Percentiles rank a stretch among this genome's conserved stretches.
Conservation (phyloP, 1,139 yeast genomes). For the Magnusiomyces suaveolens region DNA sequence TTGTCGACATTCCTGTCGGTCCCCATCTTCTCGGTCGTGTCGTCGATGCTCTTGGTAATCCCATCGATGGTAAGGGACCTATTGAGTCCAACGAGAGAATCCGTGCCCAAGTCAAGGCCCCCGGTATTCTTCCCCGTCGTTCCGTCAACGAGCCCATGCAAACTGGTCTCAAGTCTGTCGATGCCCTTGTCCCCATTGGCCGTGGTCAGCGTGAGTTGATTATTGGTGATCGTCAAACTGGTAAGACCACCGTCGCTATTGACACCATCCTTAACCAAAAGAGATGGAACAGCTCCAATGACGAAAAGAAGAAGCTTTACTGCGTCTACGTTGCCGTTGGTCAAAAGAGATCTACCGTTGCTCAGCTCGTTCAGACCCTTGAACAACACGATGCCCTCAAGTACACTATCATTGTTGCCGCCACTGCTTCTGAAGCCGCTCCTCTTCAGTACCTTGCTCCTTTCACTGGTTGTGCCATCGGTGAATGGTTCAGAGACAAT, state of each 20-base stretch:
- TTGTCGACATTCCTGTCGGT: slow-evolving; percentile 99
- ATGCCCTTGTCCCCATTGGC: slow-evolving; percentile 97
- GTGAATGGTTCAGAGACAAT: slow-evolving; percentile 99
- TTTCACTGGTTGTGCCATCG: slow-evolving; percentile 98
- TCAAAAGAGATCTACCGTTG: slow-evolving; percentile 99
- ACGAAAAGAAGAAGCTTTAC: slow-evolving; percentile 96
- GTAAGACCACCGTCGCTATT: slow-evolving; percentile 98
- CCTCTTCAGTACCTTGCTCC: slow-evolving; percentile 99
- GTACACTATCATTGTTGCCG: slow-evolving; percentile 97
- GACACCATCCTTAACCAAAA: slow-evolving; percentile 98
- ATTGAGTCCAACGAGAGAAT: slow-evolving; percentile 73
- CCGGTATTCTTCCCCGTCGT: slow-evolving; percentile 99
- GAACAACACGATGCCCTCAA: slow-evolving; percentile 97
- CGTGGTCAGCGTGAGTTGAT: slow-evolving; percentile 99
- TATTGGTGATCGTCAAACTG: slow-evolving; percentile 99
- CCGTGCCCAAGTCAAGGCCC: slow-evolving; percentile 99
- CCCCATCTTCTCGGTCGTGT: slow-evolving; percentile 98
- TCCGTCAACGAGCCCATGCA: slow-evolving; percentile 99
- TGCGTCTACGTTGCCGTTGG: slow-evolving; percentile 99
- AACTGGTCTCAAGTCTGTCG: slow-evolving; percentile 99
- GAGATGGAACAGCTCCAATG: slow-evolving; percentile 93
- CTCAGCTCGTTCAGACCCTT: slow-evolving; percentile 97
- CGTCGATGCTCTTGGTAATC: slow-evolving; percentile 98
- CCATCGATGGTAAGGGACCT: slow-evolving; percentile 99
- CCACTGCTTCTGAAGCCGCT: slow-evolving; percentile 99